Evolutionary conservation across 2,329 filamentous ascomycete genomes (phyloP).

Genomic region (Trichoderma lentiforme): DNA sequence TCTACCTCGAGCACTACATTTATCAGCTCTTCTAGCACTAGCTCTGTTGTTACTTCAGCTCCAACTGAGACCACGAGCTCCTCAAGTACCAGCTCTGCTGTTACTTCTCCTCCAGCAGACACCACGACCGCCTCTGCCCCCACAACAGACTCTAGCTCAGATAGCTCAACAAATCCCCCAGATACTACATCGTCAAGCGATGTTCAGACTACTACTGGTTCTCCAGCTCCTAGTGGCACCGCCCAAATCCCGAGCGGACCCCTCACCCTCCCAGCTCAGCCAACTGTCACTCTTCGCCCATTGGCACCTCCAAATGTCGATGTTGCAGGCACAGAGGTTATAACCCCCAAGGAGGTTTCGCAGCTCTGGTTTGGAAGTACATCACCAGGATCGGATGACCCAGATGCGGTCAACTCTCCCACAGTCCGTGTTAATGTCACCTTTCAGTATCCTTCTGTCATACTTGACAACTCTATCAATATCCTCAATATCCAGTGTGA

Average conservation of each 20-base stretch:
- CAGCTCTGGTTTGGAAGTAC: slow-evolving; percentile 1
- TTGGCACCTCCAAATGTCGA: background rate
- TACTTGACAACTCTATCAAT: slow-evolving; percentile 4
- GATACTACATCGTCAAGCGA: background rate
- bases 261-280: background rate
- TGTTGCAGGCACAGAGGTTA: background rate
- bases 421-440: background rate
- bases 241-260: background rate
- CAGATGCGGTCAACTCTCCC: background rate
- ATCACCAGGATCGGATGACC: background rate
- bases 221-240: background rate
- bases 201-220: background rate
- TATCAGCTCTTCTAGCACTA: background rate
- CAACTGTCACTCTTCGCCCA: background rate
- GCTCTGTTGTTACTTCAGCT: background rate
- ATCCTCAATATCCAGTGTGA: background rate
- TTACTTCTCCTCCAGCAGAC: background rate
- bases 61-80: background rate
- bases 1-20: background rate
- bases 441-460: slow-evolving; percentile 2
- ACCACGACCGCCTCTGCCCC: background rate
- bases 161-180: background rate
- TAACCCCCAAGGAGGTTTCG: background rate
- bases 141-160: background rate
- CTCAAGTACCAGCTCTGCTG: background rate